Base-by-base conservation (phyloP, 2,329 filamentous ascomycete species). In the Aspergillus sergii region DNA sequence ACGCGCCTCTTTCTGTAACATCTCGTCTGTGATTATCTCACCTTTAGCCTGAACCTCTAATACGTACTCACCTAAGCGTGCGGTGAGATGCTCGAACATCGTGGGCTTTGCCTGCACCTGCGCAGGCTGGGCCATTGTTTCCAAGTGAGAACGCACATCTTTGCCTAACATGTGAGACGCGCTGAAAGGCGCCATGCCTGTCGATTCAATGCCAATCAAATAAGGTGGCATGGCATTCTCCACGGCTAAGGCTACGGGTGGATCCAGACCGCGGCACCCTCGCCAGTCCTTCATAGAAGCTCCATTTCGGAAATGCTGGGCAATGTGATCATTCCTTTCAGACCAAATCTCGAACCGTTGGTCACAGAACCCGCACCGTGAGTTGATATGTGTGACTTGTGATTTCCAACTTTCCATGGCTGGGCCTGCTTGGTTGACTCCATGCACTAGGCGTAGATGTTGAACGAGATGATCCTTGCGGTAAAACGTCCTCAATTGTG, bases 391-490 rank as follows among this genome's bases (percentile, higher is more conserved):
- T 30, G 79, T 79, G 0, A 81, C 80, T 48, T 81, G 79, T 1
- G 51, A 39, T 23, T 63, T 66, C 85, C 85, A 88, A 6, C 72
- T 74, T 3, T 86, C 82, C 84, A 87, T 86, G 78, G 43, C 79
- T 78, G 60, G 30, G 2, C 45, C 14, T 9, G 59, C 2, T 78
- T 80, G 59, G 79, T 79, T 82, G 64, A 81, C 82, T 43, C 78
- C 79, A 67, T 87, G 85, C 74, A 86, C 83, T 30, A 86, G 74
- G n/a, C 83, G 80, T 43, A 87, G 71, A 71, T 87, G 85, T 68
- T 87, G 85, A 50, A 83, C 76, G 0, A 87, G 76, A 68, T 87
- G 85, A 64, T 87, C 85, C 71, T 87, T 87, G 11, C 85, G 78
- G 69, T 85, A 86, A 72, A 87, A 87, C 0, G 83, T 86, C n/a